Evolutionary conservation across 257 asterid genomes (phyloP).

Genomic region (Solanum megistacrolobum): DNA sequence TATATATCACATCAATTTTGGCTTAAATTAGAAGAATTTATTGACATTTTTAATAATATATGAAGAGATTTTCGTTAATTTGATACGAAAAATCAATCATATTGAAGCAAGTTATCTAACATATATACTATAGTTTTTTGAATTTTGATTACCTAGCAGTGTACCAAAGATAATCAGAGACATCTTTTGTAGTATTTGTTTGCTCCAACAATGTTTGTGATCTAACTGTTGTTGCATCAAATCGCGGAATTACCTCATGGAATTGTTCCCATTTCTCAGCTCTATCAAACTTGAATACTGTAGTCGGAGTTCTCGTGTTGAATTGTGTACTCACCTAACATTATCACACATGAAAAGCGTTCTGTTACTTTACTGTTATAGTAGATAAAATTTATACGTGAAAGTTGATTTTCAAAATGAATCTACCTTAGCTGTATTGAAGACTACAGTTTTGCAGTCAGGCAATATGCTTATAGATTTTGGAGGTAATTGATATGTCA

Average conservation of each 20-base stretch:
- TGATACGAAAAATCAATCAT: neutral
- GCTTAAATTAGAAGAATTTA: neutral
- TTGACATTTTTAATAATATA: too few relatives aligned
- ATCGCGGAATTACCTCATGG: conserved; percentile 43
- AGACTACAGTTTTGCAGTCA: conserved; percentile 55
- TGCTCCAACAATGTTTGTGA: conserved; percentile 61
- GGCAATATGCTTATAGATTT: conserved; percentile 82
- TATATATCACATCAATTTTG: conserved; percentile 8
- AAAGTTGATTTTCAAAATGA: neutral
- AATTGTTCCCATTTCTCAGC: conserved; percentile 44
- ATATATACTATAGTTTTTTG: neutral
- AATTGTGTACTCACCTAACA: conserved; percentile 41
- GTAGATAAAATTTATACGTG: neutral
- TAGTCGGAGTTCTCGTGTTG: conserved; percentile 32
- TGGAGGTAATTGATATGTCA: conserved; percentile 39
- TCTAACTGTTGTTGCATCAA: conserved; percentile 24
- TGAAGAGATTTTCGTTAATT: neutral
- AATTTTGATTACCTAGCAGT: conserved; percentile 38
- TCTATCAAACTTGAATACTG: conserved; percentile 32
- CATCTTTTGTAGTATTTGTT: conserved; percentile 67
- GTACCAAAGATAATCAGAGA: conserved; percentile 86
- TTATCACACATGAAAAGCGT: neutral
- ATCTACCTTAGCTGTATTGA: conserved; percentile 68
- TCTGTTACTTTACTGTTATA: neutral
- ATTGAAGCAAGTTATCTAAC: neutral